Percentiles rank a stretch among this genome's conserved stretches.
Evolutionary conservation across 73 alveolate species (phyloP).

Genomic region (Halteria grandinella): DNA sequence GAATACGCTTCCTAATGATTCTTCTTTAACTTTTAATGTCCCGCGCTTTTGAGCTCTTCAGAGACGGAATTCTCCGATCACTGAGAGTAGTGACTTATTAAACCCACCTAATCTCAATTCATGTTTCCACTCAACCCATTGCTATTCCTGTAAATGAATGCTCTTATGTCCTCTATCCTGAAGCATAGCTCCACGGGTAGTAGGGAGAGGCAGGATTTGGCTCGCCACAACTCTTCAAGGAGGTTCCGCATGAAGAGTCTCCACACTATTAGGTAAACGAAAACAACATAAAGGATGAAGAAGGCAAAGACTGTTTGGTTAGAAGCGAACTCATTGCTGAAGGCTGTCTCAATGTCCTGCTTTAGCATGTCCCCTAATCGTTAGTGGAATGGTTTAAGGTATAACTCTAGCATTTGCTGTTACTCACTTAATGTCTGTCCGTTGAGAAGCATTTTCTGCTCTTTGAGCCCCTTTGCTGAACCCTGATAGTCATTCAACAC

Average conservation of each 20-base stretch:
- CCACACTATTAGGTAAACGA: conserved; percentile 43
- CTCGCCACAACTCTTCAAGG: conserved; percentile 54
- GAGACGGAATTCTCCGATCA: too few relatives aligned
- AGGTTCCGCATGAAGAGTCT: conserved; percentile 26
- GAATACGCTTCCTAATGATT: too few relatives aligned
- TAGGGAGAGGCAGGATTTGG: conserved; percentile 43
- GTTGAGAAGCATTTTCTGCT: conserved; percentile 1
- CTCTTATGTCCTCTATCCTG: conserved; percentile 52
- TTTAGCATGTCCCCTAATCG: not conserved
- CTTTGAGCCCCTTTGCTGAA: not conserved
- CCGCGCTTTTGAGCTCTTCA: too few relatives aligned
- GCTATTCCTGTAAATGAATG: conserved; percentile 43
- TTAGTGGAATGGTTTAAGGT: conserved; percentile 12
- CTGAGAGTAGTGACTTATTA: too few relatives aligned
- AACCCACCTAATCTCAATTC: too few relatives aligned
- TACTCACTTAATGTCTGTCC: not conserved
- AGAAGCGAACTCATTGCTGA: not conserved
- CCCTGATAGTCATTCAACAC: conserved; percentile 32
- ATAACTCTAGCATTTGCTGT: conserved; percentile 3
- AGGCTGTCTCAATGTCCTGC: conserved; percentile 22
- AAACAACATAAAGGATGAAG: conserved; percentile 4
- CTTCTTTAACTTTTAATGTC: too few relatives aligned
- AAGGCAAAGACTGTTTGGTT: conserved; percentile 22
- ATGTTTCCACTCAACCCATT: not conserved
- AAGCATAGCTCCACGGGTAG: conserved; percentile 53